These are phyloP conservation scores for Cystobasidium slooffiae DNA, from an alignment of 1,284 basidiomycete genomes.

Conservation along the genomic window DNA sequence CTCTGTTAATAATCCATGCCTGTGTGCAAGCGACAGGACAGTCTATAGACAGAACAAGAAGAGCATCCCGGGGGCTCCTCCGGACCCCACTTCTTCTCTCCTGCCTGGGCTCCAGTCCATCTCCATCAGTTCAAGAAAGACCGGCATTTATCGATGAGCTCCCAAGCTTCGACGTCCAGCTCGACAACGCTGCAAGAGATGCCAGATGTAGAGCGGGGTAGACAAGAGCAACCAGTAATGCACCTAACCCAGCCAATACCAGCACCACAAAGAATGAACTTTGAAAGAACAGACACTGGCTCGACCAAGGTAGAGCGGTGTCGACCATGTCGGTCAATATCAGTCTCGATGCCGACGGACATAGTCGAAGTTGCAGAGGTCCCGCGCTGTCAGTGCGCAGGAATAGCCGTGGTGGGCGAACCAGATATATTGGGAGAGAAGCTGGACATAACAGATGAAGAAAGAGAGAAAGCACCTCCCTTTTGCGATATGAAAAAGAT, in stretches of 20 bases:
- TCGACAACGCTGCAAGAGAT: constrained; percentile 20
- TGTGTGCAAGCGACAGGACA: neutral
- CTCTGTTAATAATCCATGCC: neutral
- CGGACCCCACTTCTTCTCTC: neutral
- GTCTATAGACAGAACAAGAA: neutral
- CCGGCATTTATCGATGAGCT: constrained; percentile 3
- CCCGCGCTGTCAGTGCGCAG: constrained; percentile 10
- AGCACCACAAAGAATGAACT: neutral
- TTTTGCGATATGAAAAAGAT: constrained; percentile 33
- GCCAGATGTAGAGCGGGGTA: constrained; percentile 7
- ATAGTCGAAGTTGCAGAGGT: constrained; percentile 24
- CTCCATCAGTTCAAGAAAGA: neutral
- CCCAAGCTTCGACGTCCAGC: neutral
- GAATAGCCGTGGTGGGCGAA: neutral
- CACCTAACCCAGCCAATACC: neutral
- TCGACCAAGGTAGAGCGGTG: constrained; percentile 16
- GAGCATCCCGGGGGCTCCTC: neutral
- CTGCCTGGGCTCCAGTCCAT: neutral
- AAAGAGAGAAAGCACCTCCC: constrained; percentile 22
- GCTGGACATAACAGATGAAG: constrained; percentile 31
- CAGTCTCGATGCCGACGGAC: constrained; percentile 22
- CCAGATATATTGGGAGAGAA: constrained; percentile 18
- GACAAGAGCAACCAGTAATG: neutral
- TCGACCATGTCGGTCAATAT: constrained; percentile 18
- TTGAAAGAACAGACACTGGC: constrained; percentile 12